These are phyloP conservation scores for Aspergillus sclerotioniger DNA, from an alignment of 495 filamentous ascomycete genomes.

Conservation along the genomic window DNA sequence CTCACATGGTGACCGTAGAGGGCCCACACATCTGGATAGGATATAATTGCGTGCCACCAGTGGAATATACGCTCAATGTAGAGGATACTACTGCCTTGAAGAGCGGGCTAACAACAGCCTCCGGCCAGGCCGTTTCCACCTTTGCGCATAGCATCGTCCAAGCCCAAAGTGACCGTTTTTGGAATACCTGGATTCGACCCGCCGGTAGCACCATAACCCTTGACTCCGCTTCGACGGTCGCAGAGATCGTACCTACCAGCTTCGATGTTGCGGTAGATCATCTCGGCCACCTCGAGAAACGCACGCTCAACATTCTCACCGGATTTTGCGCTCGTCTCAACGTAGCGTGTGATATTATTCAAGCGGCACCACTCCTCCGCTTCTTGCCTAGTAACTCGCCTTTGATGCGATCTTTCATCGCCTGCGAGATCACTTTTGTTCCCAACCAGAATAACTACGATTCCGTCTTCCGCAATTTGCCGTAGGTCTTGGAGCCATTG, in stretches of 20 bases:
- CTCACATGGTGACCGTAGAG: too few relatives aligned
- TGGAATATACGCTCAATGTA: too few relatives aligned
- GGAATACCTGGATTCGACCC: constrained; percentile 36
- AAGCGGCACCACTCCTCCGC: constrained; percentile 81
- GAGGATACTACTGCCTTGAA: not conserved
- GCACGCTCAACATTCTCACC: constrained; percentile 91
- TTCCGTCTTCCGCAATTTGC: constrained; percentile 88
- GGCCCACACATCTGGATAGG: not conserved
- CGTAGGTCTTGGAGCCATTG: constrained; percentile 92
- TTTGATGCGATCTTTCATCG: constrained; percentile 53
- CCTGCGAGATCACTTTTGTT: constrained; percentile 85
- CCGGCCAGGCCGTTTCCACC: constrained; percentile 42
- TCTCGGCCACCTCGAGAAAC: constrained; percentile 87
- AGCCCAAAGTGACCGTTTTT: constrained; percentile 55
- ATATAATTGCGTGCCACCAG: not conserved
- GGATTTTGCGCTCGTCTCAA: constrained; percentile 94
- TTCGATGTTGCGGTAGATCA: constrained; percentile 94
- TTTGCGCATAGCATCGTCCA: constrained; percentile 54
- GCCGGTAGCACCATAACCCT: constrained; percentile 62
- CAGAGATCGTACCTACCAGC: constrained; percentile 91
- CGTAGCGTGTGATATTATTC: constrained; percentile 83
- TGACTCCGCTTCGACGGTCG: constrained; percentile 91
- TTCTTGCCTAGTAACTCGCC: constrained; percentile 74
- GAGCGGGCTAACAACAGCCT: constrained; percentile 45
- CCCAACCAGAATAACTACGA: constrained; percentile 89